Evolutionary conservation across 179 eudicot species (phyloP).

Genomic region (Silene noctiflora): DNA sequence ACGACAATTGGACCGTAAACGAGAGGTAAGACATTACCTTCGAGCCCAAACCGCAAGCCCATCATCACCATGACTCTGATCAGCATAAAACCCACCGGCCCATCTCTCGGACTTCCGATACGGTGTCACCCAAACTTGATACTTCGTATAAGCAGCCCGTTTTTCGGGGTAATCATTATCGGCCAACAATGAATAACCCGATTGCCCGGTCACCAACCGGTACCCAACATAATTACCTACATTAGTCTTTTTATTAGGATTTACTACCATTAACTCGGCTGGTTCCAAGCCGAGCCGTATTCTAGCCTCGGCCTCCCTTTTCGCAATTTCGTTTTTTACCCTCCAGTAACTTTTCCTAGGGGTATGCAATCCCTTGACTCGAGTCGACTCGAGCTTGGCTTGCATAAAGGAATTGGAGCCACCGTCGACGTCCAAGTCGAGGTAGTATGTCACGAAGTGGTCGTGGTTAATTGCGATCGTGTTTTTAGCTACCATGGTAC

Average conservation of each 20-base stretch:
- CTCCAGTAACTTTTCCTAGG: constrained; percentile 79
- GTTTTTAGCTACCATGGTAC: constrained; percentile 53
- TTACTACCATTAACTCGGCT: constrained; percentile 46
- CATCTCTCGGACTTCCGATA: constrained; percentile 69
- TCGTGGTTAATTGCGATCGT: constrained; percentile 60
- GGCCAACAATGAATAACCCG: constrained; percentile 46
- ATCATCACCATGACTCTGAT: constrained; percentile 75
- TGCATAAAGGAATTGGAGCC: constrained; percentile 47
- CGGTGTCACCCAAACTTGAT: constrained; percentile 71
- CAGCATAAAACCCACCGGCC: constrained; percentile 88
- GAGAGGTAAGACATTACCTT: constrained; percentile 28
- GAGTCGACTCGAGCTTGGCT: constrained; percentile 32
- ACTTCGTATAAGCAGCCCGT: constrained; percentile 61
- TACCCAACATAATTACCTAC: constrained; percentile 66
- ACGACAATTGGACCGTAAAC: too few species aligned
- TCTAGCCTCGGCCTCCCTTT: constrained; percentile 48
- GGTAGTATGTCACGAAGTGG: constrained; percentile 63
- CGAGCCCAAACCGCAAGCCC: constrained; percentile 65
- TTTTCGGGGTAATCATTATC: constrained; percentile 70
- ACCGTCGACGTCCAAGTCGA: constrained; percentile 70
- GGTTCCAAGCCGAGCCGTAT: constrained; percentile 44
- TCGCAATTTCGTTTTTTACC: constrained; percentile 36
- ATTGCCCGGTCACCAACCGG: constrained; percentile 51
- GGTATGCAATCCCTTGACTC: constrained; percentile 24
- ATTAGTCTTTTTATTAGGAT: constrained; percentile 55